These are phyloP conservation scores for Houttuynia cordata DNA, from an alignment of 164 flowering plant species.

Conservation along the genomic window DNA sequence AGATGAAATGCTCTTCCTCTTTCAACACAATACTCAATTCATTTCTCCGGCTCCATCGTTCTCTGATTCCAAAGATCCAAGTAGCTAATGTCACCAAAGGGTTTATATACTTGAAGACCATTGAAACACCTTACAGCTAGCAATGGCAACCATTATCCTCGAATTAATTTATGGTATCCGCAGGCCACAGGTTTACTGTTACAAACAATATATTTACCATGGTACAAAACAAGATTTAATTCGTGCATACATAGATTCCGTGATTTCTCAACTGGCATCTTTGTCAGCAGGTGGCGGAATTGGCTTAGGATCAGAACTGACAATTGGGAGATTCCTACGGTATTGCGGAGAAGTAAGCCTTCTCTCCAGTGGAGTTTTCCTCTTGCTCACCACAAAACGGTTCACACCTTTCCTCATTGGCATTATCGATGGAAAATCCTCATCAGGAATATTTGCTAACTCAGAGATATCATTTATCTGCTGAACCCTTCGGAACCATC, in stretches of 20 bases:
- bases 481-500: conserved; percentile 91
- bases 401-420: conserved; percentile 98
- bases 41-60: too few species aligned
- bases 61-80: too few species aligned
- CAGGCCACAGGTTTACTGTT: too few species aligned
- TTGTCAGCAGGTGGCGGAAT: conserved; percentile 13
- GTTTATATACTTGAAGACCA: too few species aligned
- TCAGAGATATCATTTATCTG: conserved; percentile 95
- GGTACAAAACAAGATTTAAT: too few species aligned
- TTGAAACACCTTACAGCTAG: too few species aligned
- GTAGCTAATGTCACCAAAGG: too few species aligned
- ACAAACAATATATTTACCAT: too few species aligned
- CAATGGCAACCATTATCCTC: too few species aligned
- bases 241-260: neutral
- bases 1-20: too few species aligned
- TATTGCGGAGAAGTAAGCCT: conserved; percentile 83
- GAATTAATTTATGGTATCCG: too few species aligned
- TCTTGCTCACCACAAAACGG: conserved; percentile 93
- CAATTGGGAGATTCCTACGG: conserved; percentile 66
- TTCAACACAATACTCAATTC: too few species aligned
- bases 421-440: conserved; percentile 96
- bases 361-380: conserved; percentile 91
- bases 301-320: conserved; percentile 40
- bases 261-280: conserved; percentile 26
- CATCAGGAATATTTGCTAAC: conserved; percentile 88